Conservation (phyloP, 106 monocot species). For the Acanthochlamys bracteata region DNA sequence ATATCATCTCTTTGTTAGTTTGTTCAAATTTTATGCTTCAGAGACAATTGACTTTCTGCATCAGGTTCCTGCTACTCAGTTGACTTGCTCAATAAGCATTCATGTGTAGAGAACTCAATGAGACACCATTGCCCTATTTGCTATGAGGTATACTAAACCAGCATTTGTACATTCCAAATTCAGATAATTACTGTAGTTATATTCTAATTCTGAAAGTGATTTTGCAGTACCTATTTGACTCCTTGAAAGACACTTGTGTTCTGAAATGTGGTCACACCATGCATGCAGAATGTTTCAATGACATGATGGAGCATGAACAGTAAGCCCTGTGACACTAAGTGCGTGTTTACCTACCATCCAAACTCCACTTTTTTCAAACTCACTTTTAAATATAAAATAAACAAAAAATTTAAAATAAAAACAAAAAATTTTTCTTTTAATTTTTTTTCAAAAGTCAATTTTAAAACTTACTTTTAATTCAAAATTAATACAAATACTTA, state of each 20-base stretch:
- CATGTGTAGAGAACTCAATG: constrained; percentile 79
- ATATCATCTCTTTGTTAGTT: background rate
- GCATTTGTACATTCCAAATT: background rate
- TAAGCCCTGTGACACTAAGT: constrained; percentile 22
- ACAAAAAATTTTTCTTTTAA: too few relatives aligned
- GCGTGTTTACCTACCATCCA: background rate
- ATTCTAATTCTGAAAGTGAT: constrained; percentile 12
- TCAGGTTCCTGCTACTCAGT: constrained; percentile 62
- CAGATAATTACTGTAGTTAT: background rate
- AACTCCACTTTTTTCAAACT: too few relatives aligned
- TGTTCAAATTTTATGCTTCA: background rate
- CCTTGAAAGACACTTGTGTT: constrained; percentile 62
- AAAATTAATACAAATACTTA: too few relatives aligned
- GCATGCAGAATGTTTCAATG: constrained; percentile 52
- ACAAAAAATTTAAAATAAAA: too few relatives aligned
- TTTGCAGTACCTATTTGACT: constrained; percentile 91
- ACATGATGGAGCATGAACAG: constrained; percentile 74
- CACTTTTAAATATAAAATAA: too few relatives aligned
- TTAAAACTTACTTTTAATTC: too few relatives aligned
- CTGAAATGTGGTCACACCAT: constrained; percentile 87
- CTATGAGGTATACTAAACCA: constrained; percentile 43
- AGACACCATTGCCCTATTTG: constrained; percentile 78
- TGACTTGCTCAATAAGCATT: constrained; percentile 43
- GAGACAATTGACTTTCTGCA: background rate
- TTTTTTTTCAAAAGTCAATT: too few relatives aligned